These are phyloP conservation scores for Leptosphaerulina australis DNA, from an alignment of 2,329 filamentous ascomycete species.

Conservation along the genomic window DNA sequence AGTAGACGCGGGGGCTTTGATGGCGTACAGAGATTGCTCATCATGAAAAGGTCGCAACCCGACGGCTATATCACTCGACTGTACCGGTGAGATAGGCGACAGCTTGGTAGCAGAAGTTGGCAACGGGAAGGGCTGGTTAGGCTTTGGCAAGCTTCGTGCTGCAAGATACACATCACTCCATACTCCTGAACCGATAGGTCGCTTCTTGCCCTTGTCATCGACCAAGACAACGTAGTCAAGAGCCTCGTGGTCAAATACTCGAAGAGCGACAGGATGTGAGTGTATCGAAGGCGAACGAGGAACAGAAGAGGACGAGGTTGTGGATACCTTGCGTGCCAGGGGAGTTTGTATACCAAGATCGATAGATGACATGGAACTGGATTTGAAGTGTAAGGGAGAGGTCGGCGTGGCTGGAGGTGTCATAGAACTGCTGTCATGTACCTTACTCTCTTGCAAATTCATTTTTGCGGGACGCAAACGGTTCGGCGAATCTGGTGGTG, in stretches of 20 bases:
- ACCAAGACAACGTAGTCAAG: slow-evolving; percentile 37
- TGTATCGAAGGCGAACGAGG: slow-evolving; percentile 26
- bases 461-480: slow-evolving; percentile 26
- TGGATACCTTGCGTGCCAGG: slow-evolving; percentile 31
- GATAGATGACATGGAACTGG: slow-evolving; percentile 28
- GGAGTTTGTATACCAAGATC: slow-evolving; percentile 26
- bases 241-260: slow-evolving; percentile 30
- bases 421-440: slow-evolving; percentile 27
- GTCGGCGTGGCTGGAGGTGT: slow-evolving; percentile 42
- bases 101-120: slow-evolving; percentile 23
- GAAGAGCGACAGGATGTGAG: slow-evolving; percentile 31
- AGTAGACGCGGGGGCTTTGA: slow-evolving; percentile 42
- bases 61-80: slow-evolving; percentile 25
- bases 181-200: slow-evolving; percentile 40
- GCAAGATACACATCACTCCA: slow-evolving; percentile 49
- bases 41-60: slow-evolving; percentile 15
- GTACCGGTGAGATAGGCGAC: slow-evolving; percentile 39
- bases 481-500: slow-evolving; percentile 38
- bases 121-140: slow-evolving; percentile 8
- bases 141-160: slow-evolving; percentile 27
- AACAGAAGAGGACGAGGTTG: slow-evolving; percentile 19
- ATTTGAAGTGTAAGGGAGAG: slow-evolving; percentile 27
- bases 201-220: slow-evolving; percentile 34
- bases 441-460: slow-evolving; percentile 18
- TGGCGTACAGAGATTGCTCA: slow-evolving; percentile 36